These are phyloP conservation scores for Botrytis hyacinthi DNA, from an alignment of 2,329 filamentous ascomycete genomes.

Conservation along the genomic window DNA sequence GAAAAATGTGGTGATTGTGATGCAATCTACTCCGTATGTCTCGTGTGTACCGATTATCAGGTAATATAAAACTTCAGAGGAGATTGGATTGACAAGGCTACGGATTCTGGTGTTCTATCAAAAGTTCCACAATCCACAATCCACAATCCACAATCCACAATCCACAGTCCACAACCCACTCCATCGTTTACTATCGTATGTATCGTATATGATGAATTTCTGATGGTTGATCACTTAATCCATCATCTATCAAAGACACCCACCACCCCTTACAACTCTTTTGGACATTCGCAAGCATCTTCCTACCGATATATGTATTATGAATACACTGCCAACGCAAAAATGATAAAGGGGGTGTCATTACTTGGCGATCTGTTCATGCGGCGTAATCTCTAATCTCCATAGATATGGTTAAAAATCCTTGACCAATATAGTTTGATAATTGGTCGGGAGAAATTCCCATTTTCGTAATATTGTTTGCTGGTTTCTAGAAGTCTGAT, in stretches of 20 bases:
- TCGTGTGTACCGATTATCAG: not conserved
- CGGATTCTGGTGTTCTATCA: not conserved
- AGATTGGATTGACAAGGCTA: constrained; percentile 1
- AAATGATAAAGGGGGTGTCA: not conserved
- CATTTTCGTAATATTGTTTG: not conserved
- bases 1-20: not conserved
- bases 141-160: not conserved
- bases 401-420: not conserved
- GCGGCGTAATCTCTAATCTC: constrained; percentile 1
- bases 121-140: not conserved
- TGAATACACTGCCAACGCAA: not conserved
- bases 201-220: not conserved
- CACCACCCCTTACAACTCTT: not conserved
- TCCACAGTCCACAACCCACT: not conserved
- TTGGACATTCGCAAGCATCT: not conserved
- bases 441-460: not conserved
- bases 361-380: not conserved
- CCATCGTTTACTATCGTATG: no score
- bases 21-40: not conserved
- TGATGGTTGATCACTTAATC: constrained; percentile 1
- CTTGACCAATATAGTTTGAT: not conserved
- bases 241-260: constrained; percentile 1
- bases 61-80: constrained; percentile 1
- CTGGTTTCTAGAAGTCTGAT: not conserved
- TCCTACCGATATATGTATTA: not conserved